Conservation (phyloP, 257 asterid genomes). For the Vinca minor region DNA sequence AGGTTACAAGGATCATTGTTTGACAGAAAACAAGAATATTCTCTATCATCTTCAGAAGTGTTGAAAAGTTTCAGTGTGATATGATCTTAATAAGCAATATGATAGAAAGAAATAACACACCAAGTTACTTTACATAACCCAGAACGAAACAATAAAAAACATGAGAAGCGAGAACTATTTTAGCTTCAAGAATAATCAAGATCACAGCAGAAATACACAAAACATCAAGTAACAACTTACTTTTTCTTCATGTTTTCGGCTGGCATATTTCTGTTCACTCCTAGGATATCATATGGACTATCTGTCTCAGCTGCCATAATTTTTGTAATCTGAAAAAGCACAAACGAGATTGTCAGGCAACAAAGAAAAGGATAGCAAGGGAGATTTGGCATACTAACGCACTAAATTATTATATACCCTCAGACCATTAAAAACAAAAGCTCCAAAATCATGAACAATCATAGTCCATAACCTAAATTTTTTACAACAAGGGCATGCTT, state of each 20-base stretch:
- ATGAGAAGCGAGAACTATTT: background rate
- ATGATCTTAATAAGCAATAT: background rate
- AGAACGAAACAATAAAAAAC: background rate
- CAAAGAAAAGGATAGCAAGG: background rate
- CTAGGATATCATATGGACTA: slow-evolving; percentile 75
- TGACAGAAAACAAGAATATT: background rate
- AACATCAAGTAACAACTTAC: slow-evolving; percentile 26
- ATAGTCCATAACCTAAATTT: background rate
- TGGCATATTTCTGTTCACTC: slow-evolving; percentile 71
- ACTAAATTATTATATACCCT: background rate
- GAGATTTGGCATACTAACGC: background rate
- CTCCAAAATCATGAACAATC: background rate
- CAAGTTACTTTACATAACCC: background rate
- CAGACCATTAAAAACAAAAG: background rate
- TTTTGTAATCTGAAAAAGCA: slow-evolving; percentile 56
- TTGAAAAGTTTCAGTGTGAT: background rate
- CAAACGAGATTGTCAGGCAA: slow-evolving; percentile 4
- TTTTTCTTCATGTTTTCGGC: slow-evolving; percentile 81
- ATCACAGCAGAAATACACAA: background rate
- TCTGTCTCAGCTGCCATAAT: slow-evolving; percentile 66
- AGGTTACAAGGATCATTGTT: background rate
- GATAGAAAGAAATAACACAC: background rate
- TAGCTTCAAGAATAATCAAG: too few relatives aligned
- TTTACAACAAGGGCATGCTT: background rate
- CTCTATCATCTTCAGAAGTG: background rate